Percentiles rank a stretch among this genome's conserved stretches.
phyloP scores from a whole-genome alignment of 345 rosid genomes.

The Sonneratia caseolaris region DNA sequence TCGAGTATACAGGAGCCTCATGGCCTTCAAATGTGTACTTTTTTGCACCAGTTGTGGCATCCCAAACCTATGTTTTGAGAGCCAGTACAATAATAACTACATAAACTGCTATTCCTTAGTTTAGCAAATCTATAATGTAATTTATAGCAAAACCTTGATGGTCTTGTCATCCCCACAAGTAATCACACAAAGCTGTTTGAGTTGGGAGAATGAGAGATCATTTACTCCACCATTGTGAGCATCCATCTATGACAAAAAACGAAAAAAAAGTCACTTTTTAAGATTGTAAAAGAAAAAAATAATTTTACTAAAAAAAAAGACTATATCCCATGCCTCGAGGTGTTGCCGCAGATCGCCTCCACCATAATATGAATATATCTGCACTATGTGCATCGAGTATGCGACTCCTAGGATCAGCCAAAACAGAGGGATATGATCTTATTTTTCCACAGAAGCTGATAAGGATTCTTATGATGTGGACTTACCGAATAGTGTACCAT shows the following conservation, averaged over 20 bases:
- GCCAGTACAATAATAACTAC: not conserved
- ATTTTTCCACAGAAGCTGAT: not conserved
- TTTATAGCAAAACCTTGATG: slow-evolving; percentile 29
- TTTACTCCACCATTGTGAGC: slow-evolving; percentile 61
- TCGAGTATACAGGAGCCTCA: slow-evolving; percentile 30
- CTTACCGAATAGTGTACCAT: slow-evolving; percentile 43
- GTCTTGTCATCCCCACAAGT: slow-evolving; percentile 65
- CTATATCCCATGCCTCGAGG: slow-evolving; percentile 14
- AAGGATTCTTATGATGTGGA: not conserved
- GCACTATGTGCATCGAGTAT: slow-evolving; percentile 24
- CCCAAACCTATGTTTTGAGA: slow-evolving; percentile 24
- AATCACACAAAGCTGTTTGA: slow-evolving; percentile 40
- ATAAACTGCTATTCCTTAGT: not conserved
- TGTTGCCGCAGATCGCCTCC: slow-evolving; percentile 19
- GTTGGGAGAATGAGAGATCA: slow-evolving; percentile 52
- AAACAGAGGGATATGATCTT: not conserved
- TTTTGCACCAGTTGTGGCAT: slow-evolving; percentile 21
- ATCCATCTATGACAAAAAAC: slow-evolving; percentile 31
- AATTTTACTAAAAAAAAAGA: too few species aligned
- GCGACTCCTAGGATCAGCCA: slow-evolving; percentile 23
- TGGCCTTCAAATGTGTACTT: slow-evolving; percentile 30
- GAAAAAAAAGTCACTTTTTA: too few species aligned
- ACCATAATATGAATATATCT: slow-evolving; percentile 19
- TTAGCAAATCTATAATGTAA: too few species aligned
- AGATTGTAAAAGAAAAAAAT: too few species aligned